Conservation (phyloP, 139 green algal genomes). For the Bryopsis sp. region DNA sequence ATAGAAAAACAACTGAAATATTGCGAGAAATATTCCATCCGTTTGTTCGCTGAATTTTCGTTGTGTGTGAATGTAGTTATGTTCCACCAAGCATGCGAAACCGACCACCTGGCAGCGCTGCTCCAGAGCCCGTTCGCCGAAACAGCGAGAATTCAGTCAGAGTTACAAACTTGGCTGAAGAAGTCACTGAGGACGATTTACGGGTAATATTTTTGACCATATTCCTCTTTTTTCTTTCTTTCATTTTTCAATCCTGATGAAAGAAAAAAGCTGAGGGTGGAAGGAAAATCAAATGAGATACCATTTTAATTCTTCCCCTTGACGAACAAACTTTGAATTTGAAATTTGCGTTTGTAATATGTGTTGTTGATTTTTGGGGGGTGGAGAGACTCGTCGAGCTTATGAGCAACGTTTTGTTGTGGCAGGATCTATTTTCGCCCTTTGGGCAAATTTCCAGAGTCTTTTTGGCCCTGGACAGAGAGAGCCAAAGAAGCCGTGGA, state of each 20-base stretch:
- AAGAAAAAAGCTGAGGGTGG: too few species aligned
- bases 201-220: too few species aligned
- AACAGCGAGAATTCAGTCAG: slow-evolving; percentile 92
- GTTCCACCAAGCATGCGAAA: not conserved
- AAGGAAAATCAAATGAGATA: too few species aligned
- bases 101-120: not conserved
- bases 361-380: too few species aligned
- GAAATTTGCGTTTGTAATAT: too few species aligned
- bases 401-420: too few species aligned
- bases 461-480: slow-evolving; percentile 92
- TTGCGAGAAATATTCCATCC: not conserved
- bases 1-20: not conserved
- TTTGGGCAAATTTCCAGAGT: slow-evolving; percentile 89
- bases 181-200: slow-evolving; percentile 86
- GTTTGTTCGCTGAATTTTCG: not conserved
- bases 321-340: not conserved
- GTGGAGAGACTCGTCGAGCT: too few species aligned
- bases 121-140: slow-evolving; percentile 28
- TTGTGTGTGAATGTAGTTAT: not conserved
- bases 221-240: too few species aligned
- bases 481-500: slow-evolving; percentile 82
- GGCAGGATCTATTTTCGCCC: slow-evolving; percentile 87
- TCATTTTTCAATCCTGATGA: too few species aligned
- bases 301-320: too few species aligned
- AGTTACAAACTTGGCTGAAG: slow-evolving; percentile 95